Conservation (phyloP, 148 eudicot species). For the Cornus florida region DNA sequence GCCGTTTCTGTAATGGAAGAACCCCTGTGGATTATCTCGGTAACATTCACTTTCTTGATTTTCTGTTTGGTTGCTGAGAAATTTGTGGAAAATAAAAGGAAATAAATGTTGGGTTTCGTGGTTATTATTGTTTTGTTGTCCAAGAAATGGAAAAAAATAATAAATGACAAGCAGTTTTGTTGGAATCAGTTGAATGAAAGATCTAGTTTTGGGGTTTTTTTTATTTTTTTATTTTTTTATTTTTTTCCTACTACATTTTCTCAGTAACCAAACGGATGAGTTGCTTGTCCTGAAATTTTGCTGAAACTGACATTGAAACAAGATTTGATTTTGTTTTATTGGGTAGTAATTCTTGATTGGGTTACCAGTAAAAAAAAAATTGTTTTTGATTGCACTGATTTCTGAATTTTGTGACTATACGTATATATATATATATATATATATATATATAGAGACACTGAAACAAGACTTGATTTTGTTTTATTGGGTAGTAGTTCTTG, state of each 20-base stretch:
- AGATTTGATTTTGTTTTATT: not conserved
- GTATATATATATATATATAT: too few species aligned
- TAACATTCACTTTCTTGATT: conserved; percentile 20
- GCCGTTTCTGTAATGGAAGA: conserved; percentile 89
- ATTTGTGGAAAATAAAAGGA: not conserved
- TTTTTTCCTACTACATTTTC: not conserved
- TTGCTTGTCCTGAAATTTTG: not conserved
- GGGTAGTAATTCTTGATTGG: conserved; percentile 7
- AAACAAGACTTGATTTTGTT: conserved; percentile 6
- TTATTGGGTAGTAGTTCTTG: conserved; percentile 2
- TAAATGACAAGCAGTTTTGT: too few species aligned
- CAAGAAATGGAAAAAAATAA: not conserved
- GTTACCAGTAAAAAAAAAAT: not conserved
- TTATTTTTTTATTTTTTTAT: not conserved
- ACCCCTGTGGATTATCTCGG: conserved; percentile 92
- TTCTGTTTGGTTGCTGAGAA: conserved; percentile 8
- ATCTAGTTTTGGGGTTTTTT: not conserved
- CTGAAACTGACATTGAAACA: not conserved
- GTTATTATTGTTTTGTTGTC: not conserved
- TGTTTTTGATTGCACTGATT: too few species aligned
- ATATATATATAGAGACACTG: too few species aligned
- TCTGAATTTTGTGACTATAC: not conserved
- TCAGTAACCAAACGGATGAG: conserved; percentile 3
- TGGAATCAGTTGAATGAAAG: too few species aligned
- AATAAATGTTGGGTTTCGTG: not conserved